Base-by-base conservation (phyloP, 495 filamentous ascomycete species). In the Tuber brumale region DNA sequence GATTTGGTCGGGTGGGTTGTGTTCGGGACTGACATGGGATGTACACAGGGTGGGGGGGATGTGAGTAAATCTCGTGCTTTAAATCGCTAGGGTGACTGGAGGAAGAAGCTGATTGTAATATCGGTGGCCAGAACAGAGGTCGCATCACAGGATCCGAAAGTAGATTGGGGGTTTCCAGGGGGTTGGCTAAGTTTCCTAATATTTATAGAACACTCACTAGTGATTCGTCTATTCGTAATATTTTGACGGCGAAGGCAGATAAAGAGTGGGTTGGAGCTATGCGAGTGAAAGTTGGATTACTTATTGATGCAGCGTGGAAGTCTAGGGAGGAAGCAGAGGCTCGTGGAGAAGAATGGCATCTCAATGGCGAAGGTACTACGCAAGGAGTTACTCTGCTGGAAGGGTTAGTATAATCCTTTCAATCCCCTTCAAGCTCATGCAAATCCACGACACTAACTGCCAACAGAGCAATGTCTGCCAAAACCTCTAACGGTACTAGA, bases 1-100 rank as follows among this genome's bases (percentile, higher is more conserved):
- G 85, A 35, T 87, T 71, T 83, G 85, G 76, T 76, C 85, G 70
- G 74, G 14, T 39, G 48, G 14, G 57, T 66, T 27, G 57, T 66
- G 14, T 35, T 19, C 7, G 57, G 57, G 27, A 14, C 35, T 18
- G 57, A 66, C 16, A 66, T 66, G 27, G 57, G 57, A 12, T 66
- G 57, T 35, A 66, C 14, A 14, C 27, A 2, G 57, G 35, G 19
- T 18, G 12, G 27, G 27, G 4, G 27, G 27, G 27, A 66, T 66
- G 57, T 66, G 27, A 35, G 57, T 66, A 35, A 18, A 12, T 66
- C 57, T 18, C 6, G n/a, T 61, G 27, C n/a, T 31, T 61, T 14
- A 16, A 61, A 61, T 61, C 2, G 4, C 10, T 5, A 5, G 27
- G 2, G 4, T 16, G 57, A 0, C 51, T 31, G 57, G 57, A 41